These are phyloP conservation scores for Papiliotrema fonsecae DNA, from an alignment of 1,284 basidiomycete species.

Conservation along the genomic window DNA sequence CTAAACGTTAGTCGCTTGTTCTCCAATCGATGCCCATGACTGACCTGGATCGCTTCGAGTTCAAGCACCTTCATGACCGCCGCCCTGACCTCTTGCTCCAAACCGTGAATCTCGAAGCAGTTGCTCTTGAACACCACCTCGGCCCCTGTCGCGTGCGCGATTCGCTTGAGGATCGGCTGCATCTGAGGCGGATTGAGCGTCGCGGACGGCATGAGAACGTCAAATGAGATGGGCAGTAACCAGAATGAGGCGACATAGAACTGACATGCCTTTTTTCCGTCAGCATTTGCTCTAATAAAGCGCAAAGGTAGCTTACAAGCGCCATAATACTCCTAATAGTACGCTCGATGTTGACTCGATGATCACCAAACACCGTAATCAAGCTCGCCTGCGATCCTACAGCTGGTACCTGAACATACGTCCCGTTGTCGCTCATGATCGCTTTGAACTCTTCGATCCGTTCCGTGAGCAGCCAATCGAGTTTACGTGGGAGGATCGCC, in stretches of 20 bases:
- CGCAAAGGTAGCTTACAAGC: slow-evolving; percentile 58
- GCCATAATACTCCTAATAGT: slow-evolving; percentile 95
- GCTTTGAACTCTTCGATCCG: slow-evolving; percentile 82
- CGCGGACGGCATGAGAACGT: slow-evolving; percentile 71
- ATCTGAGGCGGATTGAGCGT: slow-evolving; percentile 80
- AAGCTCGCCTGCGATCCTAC: slow-evolving; percentile 69
- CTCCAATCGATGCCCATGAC: too few relatives aligned
- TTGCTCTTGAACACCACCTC: slow-evolving; percentile 96
- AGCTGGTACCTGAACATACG: slow-evolving; percentile 88
- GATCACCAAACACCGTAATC: slow-evolving; percentile 91
- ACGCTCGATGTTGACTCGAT: slow-evolving; percentile 89
- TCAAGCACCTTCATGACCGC: slow-evolving; percentile 85
- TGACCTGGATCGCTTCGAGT: slow-evolving; percentile 83
- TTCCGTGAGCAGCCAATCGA: slow-evolving; percentile 97
- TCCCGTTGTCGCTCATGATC: slow-evolving; percentile 94
- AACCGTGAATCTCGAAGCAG: slow-evolving; percentile 96
- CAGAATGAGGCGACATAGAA: slow-evolving; percentile 95
- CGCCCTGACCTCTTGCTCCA: slow-evolving; percentile 83
- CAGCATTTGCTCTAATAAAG: slow-evolving; percentile 5
- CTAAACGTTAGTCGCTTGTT: too few relatives aligned
- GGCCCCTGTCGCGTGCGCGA: slow-evolving; percentile 80
- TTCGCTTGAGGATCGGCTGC: slow-evolving; percentile 76
- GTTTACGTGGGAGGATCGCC: slow-evolving; percentile 87
- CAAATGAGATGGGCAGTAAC: slow-evolving; percentile 90
- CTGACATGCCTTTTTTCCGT: slow-evolving; percentile 74